A percentile compares a stretch with the other conserved stretches of the same genome.
Evolutionary conservation across 2,329 filamentous ascomycete genomes (phyloP).

Genomic region (Shiraia bambusicola): DNA sequence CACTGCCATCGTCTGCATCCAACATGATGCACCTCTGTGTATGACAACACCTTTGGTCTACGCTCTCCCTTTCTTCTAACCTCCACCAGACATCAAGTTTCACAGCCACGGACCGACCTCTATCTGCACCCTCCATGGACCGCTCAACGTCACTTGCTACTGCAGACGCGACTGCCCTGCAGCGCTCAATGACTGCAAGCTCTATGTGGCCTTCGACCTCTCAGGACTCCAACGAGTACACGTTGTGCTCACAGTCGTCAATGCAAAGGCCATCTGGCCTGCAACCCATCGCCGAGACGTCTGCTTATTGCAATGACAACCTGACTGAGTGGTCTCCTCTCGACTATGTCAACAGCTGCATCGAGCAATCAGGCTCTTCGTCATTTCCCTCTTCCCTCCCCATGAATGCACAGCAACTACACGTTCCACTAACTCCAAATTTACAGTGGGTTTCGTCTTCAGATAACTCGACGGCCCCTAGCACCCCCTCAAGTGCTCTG

Average conservation of each 20-base stretch:
- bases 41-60: constrained; percentile 35
- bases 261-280: constrained; percentile 22
- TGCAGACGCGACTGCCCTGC: constrained; percentile 15
- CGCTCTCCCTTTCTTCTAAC: constrained; percentile 34
- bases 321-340: constrained; percentile 41
- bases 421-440: constrained; percentile 35
- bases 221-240: constrained; percentile 35
- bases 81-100: constrained; percentile 23
- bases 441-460: constrained; percentile 36
- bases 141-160: constrained; percentile 30
- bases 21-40: constrained; percentile 32
- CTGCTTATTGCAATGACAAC: constrained; percentile 15
- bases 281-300: constrained; percentile 28
- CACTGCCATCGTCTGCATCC: constrained; percentile 34
- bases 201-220: constrained; percentile 25
- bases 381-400: constrained; percentile 23
- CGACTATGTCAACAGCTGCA: constrained; percentile 40
- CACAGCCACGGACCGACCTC: constrained; percentile 36
- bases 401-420: constrained; percentile 25
- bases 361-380: constrained; percentile 26
- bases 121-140: constrained; percentile 39
- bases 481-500: constrained; percentile 40
- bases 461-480: constrained; percentile 40
- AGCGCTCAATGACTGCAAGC: constrained; percentile 27
- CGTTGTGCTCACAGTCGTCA: constrained; percentile 31